Evolutionary conservation across 352 stramenopile species (phyloP).

Genomic region (Phytophthora sojae): DNA sequence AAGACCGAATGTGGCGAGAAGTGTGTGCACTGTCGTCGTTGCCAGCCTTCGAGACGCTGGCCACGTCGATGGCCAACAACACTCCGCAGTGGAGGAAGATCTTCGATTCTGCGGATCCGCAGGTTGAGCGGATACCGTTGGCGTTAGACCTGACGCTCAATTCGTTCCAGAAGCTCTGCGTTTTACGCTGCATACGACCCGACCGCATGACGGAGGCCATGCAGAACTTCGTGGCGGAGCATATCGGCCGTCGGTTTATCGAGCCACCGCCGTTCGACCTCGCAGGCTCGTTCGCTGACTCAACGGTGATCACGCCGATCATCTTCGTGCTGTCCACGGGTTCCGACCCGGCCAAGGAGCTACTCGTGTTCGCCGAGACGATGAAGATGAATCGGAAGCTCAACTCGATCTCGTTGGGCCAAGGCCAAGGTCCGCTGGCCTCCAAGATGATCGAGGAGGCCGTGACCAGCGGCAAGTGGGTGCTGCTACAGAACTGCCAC

Average conservation of each 20-base stretch:
- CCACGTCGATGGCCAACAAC: slow-evolving; percentile 58
- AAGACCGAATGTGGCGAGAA: slow-evolving; percentile 81
- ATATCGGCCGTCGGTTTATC: slow-evolving; percentile 91
- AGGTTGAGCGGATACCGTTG: slow-evolving; percentile 78
- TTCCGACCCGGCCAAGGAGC: slow-evolving; percentile 94
- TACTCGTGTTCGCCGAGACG: slow-evolving; percentile 90
- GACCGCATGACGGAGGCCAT: slow-evolving; percentile 91
- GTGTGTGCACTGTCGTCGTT: slow-evolving; percentile 79
- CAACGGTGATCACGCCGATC: slow-evolving; percentile 89
- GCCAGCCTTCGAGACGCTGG: slow-evolving; percentile 66
- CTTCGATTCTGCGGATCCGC: slow-evolving; percentile 84
- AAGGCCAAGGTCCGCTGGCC: slow-evolving; percentile 93
- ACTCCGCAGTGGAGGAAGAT: slow-evolving; percentile 67
- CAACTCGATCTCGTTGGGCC: slow-evolving; percentile 93
- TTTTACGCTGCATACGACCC: slow-evolving; percentile 79
- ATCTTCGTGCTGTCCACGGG: slow-evolving; percentile 95
- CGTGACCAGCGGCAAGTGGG: slow-evolving; percentile 92
- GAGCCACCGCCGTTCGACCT: slow-evolving; percentile 93
- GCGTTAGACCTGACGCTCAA: slow-evolving; percentile 69
- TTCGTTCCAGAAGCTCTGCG: slow-evolving; percentile 85
- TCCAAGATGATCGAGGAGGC: slow-evolving; percentile 92
- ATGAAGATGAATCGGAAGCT: slow-evolving; percentile 91
- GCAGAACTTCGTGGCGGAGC: slow-evolving; percentile 88
- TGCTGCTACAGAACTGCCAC: slow-evolving; percentile 96
- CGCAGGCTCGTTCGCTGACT: slow-evolving; percentile 91